A percentile compares a stretch with the other conserved stretches of the same genome.
These are phyloP conservation scores for Cadophora gregata DNA, from an alignment of 2,329 filamentous ascomycete genomes.

Conservation along the genomic window DNA sequence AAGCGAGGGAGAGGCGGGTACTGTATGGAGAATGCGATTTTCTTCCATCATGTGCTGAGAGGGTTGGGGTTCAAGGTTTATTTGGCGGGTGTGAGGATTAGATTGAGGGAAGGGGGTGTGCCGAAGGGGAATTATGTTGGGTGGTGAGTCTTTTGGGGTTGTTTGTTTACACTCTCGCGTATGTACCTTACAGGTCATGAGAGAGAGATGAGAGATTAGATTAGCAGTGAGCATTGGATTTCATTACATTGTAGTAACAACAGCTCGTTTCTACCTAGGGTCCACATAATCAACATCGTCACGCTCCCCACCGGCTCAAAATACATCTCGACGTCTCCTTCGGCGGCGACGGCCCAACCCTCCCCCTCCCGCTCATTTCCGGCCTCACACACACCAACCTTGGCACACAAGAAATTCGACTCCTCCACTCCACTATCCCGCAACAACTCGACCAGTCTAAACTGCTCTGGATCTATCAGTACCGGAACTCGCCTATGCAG, in stretches of 20 bases:
- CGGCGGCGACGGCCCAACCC: constrained; percentile 50
- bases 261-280: no score
- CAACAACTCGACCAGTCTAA: constrained; percentile 50
- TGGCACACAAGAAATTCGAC: constrained; percentile 61
- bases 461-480: constrained; percentile 69
- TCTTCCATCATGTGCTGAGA: constrained; percentile 59
- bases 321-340: constrained; percentile 47
- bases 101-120: constrained; percentile 35
- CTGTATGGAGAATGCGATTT: constrained; percentile 63
- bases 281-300: constrained; percentile 68
- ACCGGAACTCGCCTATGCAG: constrained; percentile 53
- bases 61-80: constrained; percentile 61
- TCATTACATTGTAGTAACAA: no score
- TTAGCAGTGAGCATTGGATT: no score
- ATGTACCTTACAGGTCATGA: no score
- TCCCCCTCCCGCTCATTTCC: constrained; percentile 59
- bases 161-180: no score
- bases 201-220: no score
- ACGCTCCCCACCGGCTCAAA: constrained; percentile 52
- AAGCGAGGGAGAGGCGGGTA: constrained; percentile 58
- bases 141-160: constrained; percentile 41
- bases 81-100: constrained; percentile 52
- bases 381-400: constrained; percentile 47
- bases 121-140: constrained; percentile 38
- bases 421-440: constrained; percentile 56